phyloP scores from a whole-genome alignment of 768 basidiomycete species.

The Kwoniella botswanensis region DNA sequence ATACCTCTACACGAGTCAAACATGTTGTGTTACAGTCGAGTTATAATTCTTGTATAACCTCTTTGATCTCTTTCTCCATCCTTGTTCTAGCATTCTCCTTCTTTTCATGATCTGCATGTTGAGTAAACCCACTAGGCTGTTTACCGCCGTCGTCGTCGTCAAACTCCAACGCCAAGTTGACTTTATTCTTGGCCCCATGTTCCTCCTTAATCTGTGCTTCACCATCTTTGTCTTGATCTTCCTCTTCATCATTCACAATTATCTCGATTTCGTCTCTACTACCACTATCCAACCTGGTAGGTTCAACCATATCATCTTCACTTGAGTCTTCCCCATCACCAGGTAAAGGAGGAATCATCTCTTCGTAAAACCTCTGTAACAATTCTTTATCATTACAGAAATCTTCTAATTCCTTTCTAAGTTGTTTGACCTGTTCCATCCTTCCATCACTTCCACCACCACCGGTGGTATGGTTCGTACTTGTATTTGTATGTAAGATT shows the following conservation, averaged over 20 bases:
- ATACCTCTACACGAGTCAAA: too few species aligned
- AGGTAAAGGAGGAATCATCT: conserved; percentile 66
- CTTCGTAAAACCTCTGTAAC: conserved; percentile 74
- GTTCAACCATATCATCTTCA: neutral
- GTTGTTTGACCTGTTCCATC: conserved; percentile 67
- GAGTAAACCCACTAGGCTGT: neutral
- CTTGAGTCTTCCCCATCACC: conserved; percentile 3
- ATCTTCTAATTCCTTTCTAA: conserved; percentile 67
- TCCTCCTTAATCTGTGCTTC: neutral
- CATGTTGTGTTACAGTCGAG: too few species aligned
- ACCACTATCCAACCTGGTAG: neutral
- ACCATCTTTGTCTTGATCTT: neutral
- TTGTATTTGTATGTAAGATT: neutral
- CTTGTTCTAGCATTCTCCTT: neutral
- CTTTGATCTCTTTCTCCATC: conserved; percentile 4
- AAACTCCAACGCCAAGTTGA: neutral
- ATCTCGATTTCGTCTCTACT: neutral
- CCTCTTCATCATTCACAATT: neutral
- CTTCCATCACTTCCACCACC: conserved; percentile 62
- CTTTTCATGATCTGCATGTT: neutral
- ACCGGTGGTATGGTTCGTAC: neutral
- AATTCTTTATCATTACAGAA: conserved; percentile 69
- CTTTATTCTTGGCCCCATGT: neutral
- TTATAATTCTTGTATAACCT: conserved; percentile 1
- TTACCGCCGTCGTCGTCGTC: neutral